Conservation (phyloP, 768 basidiomycete species). For the Kockovaella imperatae region DNA sequence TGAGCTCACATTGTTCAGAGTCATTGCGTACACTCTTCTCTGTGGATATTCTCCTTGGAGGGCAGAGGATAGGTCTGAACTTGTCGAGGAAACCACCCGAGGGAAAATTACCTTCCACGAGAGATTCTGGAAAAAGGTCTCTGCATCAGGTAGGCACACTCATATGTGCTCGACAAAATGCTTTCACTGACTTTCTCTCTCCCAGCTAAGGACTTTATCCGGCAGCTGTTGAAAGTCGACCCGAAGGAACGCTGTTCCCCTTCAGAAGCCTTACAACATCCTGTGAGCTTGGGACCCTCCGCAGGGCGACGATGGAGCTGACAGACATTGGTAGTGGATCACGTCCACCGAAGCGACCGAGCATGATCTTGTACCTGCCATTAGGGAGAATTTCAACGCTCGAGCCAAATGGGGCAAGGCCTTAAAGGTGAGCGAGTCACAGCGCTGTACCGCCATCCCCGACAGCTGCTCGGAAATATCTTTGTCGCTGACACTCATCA, state of each 20-base stretch:
- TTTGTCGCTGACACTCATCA: no score
- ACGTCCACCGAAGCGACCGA: slow-evolving; percentile 61
- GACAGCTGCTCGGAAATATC: not conserved
- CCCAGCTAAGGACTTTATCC: slow-evolving; percentile 78
- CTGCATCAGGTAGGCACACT: slow-evolving; percentile 55
- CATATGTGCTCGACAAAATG: not conserved
- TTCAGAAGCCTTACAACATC: slow-evolving; percentile 58
- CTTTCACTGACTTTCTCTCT: not conserved
- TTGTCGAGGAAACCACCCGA: slow-evolving; percentile 74
- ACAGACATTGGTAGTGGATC: slow-evolving; percentile 58
- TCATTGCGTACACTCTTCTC: slow-evolving; percentile 89
- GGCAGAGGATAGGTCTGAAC: slow-evolving; percentile 64
- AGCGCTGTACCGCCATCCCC: not conserved
- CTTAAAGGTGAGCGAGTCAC: slow-evolving; percentile 17
- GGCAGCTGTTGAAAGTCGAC: slow-evolving; percentile 60
- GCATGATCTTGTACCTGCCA: slow-evolving; percentile 63
- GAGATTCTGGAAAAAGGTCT: slow-evolving; percentile 87
- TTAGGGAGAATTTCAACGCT: slow-evolving; percentile 61
- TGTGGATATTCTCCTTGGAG: slow-evolving; percentile 96
- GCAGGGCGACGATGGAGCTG: not conserved
- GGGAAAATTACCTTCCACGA: slow-evolving; percentile 87
- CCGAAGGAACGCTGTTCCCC: slow-evolving; percentile 67
- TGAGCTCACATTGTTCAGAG: slow-evolving; percentile 47
- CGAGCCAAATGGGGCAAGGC: slow-evolving; percentile 23
- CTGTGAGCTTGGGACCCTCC: slow-evolving; percentile 48